These are phyloP conservation scores for Hypsizygus marmoreus DNA, from an alignment of 768 basidiomycete genomes.

Conservation along the genomic window DNA sequence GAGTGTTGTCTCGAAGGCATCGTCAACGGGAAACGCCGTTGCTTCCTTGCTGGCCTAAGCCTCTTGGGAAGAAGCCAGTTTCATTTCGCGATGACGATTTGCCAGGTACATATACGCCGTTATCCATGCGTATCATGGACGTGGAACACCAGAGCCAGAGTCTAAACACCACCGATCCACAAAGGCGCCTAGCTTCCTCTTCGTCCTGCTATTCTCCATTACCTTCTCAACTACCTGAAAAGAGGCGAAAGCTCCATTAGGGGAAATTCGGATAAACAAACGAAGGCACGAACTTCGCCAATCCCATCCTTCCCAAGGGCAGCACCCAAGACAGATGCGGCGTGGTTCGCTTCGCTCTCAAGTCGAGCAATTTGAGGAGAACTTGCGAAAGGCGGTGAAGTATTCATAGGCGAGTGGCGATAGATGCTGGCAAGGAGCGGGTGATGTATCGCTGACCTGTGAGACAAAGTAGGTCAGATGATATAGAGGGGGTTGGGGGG, in stretches of 20 bases:
- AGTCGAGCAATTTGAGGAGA: neutral
- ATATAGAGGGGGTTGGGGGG: neutral
- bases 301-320: conserved; percentile 5
- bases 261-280: neutral
- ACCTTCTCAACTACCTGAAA: conserved; percentile 6
- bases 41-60: too few species aligned
- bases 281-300: neutral
- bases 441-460: conserved; percentile 1
- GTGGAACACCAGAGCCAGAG: too few species aligned
- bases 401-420: neutral
- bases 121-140: too few species aligned
- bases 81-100: too few species aligned
- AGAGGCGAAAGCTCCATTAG: neutral
- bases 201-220: conserved; percentile 5
- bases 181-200: conserved; percentile 11
- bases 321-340: conserved; percentile 2
- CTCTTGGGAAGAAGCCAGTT: too few species aligned
- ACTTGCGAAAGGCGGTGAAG: conserved; percentile 5
- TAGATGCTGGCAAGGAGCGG: conserved; percentile 3
- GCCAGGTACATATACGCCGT: too few species aligned
- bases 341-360: conserved; percentile 3
- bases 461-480: neutral
- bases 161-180: too few species aligned
- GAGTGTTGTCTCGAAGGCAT: too few species aligned
- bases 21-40: too few species aligned